Base-by-base conservation (phyloP, 441 rosid genomes). In the Theobroma grandiflorum region DNA sequence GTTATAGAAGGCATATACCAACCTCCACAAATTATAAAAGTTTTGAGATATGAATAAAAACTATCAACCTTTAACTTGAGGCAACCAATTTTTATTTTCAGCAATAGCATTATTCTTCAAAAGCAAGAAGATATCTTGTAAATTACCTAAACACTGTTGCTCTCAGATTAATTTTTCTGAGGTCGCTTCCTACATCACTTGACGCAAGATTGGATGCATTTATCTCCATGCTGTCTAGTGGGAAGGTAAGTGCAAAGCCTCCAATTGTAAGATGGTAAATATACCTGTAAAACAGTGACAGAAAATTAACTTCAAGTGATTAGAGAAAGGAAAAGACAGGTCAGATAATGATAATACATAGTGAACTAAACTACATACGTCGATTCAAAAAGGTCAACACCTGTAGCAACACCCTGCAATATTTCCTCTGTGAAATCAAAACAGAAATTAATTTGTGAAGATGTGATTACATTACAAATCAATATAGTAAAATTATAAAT, bases 341-440 rank as follows among this genome's bases (percentile, higher is more conserved):
- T 62, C 67, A n/a, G 22, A 1, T 26, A 61, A 67, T 63, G 38
- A 70, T 64, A 58, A 72, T 37, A 52, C 66, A 62, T 10, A 20
- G 59, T 16, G 57, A 74, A 69, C 22, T 71, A 63, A 82, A 74
- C 52, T 37, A 50, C 90, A 52, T 88, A 93, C 97, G 81, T 78
- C 16, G 93, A 88, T 59, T 93, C 93, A 79, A 91, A 91, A 74
- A 93, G 89, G 80, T 93, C 95, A 50, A 91, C 82, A 76, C 97
- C 97, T 2, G 93, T 90, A 72, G 95, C 93, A 86, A 93, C 86
- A 22, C 93, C 95, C 87, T 91, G 89, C 83, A 93, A 86, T 75
- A 93, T 87, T 86, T 93, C 97, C 88, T 93, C 97, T 93, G 88
- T 64, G 65, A 80, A 74, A 83, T 52, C 52, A 10, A 37, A 12